Base-by-base conservation (phyloP, 2,329 filamentous ascomycete species). In the Beauveria medogensis region DNA sequence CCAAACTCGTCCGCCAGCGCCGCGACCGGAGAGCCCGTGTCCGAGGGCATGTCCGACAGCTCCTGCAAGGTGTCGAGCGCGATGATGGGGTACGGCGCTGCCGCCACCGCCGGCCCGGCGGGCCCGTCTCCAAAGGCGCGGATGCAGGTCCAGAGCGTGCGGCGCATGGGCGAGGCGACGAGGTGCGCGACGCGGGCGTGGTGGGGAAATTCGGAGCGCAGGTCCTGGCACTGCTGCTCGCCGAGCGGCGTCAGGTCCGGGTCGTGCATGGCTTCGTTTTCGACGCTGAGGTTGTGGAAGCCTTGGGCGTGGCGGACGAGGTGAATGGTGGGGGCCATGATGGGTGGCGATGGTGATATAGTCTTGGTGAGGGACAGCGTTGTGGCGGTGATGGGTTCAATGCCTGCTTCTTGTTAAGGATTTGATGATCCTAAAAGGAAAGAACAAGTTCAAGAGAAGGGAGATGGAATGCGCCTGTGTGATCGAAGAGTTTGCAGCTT, bases 51-150 rank as follows among this genome's bases (percentile, higher is more conserved):
- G 57, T 86, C 80, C 5, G 85, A 88, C 0, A 90, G 86, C 73
- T 96, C 92, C 74, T 96, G 92, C 5, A 91, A 76, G 64, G 89
- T 84, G 0, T 91, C 90, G 14, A 94, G 75, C 1, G 87, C 85
- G 28, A 88, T 74, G 56, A 95, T 80, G 60, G 54, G 53, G 46
- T 56, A 56, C 52, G 46, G 6, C 75, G 73, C 48, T n/a, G 24
- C 28, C 24, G 34, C 24, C 24, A 4, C 7, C 66, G 62, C 24
- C 78, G 48, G 18, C 5, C 7, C n/a, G 3, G n/a, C 43, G 18
- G 43, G n/a, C 43, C 8, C 68, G 56, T 84, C 78, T 20, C 80
- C 81, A 72, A 96, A 95, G 51, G 84, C 82, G 59, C 85, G 75
- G 34, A 91, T 79, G 40, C 88, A 87, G 2, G 92, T 96, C 74